Base-by-base conservation (phyloP, 164 flowering plant genomes). In the Tetrastigma voinierianum region DNA sequence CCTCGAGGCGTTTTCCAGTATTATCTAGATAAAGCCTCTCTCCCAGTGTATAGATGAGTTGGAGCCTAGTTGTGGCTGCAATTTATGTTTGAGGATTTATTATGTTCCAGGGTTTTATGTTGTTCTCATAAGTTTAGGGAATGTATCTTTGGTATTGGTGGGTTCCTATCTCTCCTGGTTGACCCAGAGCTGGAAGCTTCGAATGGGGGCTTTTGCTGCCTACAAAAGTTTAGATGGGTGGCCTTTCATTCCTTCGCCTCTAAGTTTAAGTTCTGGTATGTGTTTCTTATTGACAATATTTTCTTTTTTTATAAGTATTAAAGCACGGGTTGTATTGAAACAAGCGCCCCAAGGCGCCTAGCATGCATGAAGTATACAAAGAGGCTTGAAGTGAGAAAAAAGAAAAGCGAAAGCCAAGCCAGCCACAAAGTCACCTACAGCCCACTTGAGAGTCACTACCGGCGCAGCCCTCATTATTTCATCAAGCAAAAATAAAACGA, bases 211-310 rank as follows among this genome's bases (percentile, higher is more conserved):
- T 81, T 47, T 24, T 79, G 53, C 72, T 77, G 70, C 84, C 83
- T 0, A 79, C 83, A 4, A 85, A 80, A 61, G 78, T 59, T 76
- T 81, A 0, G 86, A 85, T 72, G 81, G 84, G 67, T 79, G 72
- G 76, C 88, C 88, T 2, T 86, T 86, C 56, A 77, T 80, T 47
- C n/a, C 82, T 85, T 55, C 80, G 87, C 8, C 79, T 83, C 90
- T 10, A 87, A 86, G 70, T 86, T 86, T 57, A 80, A 80, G 67
- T 83, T 83, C 67, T 83, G 87, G 87, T 83, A 71, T 66, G 2
- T 19, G 51, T 43, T 66, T 17, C 19, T 62, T 52, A 40, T 59
- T 13, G 2, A 21, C 16, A 14, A 1, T 16, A 46, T 17, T 25
- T 32, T 53, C n/a, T 15, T 15, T 10, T 53, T 53, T 53, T 53